These are phyloP conservation scores for Salvia rosmarinus DNA, from an alignment of 257 asterid genomes.

Conservation along the genomic window DNA sequence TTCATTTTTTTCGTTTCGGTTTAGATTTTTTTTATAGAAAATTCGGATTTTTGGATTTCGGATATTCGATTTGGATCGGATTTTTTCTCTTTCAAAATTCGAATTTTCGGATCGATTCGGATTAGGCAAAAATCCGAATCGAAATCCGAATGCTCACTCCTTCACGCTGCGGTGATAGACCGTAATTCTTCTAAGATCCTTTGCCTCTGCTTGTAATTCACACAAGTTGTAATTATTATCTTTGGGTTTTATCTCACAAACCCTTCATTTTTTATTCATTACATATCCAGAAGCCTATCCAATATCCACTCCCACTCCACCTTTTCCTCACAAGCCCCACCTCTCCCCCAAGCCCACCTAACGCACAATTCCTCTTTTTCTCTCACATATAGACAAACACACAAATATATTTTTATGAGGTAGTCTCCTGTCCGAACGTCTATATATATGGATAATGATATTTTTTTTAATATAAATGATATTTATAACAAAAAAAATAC, in stretches of 20 bases:
- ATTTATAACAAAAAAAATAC: too few species aligned
- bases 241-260: conserved; percentile 3
- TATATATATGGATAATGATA: too few species aligned
- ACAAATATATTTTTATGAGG: background rate
- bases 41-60: too few species aligned
- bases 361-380: conserved; percentile 13
- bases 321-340: conserved; percentile 37
- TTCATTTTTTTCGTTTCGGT: too few species aligned
- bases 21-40: too few species aligned
- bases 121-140: too few species aligned
- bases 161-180: background rate
- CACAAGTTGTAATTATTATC: background rate
- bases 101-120: too few species aligned
- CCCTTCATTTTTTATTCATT: conserved; percentile 33
- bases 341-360: conserved; percentile 32
- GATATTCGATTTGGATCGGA: too few species aligned
- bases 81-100: too few species aligned
- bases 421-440: too few species aligned
- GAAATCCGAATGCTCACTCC: conserved; percentile 28
- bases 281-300: conserved; percentile 60
- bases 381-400: conserved; percentile 26
- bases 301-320: conserved; percentile 58
- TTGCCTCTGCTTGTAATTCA: conserved; percentile 24
- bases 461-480: too few species aligned
- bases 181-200: conserved; percentile 30